Evolutionary conservation across 352 stramenopile species (phyloP), one percentile per base, ranked within the genome.

Genomic region (Pythium myriotylum): DNA sequence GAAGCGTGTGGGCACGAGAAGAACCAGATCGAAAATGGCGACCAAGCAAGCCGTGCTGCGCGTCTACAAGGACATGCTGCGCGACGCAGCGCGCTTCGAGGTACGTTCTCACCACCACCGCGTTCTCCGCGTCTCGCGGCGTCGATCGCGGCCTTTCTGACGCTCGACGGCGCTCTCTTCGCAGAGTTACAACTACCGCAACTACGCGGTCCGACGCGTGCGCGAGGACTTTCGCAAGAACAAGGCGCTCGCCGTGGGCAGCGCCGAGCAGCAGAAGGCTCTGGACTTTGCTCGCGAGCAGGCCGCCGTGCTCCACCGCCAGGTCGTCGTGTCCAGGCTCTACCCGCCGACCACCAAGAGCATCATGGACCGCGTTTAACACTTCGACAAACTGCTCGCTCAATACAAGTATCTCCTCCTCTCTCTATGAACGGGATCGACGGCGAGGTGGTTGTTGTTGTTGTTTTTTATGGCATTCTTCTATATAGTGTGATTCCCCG

Each of bases 151-250:
- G 24, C 19, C n/a, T 45, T 17, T 14, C 39, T 68, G 14, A 61
- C 42, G 22, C 48, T 45, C 4, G 59, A 2, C 60, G 27, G 0
- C 4, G 3, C 29, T 58, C 12, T 29, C 67, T 56, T 35, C 45
- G 27, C 43, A 92, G 83, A 79, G 70, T 53, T 90, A 92, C 72
- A 92, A 88, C 73, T 90, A 80, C 73, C 79, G 83, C 50, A 72
- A 70, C 54, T 92, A 92, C 66, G 75, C 79, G 26, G 54, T 72
- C 37, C 79, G 80, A 37, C 83, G 83, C 59, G 67, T 92, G 51
- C 83, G 82, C 57, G 77, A 88, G 45, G 80, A 89, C n/a, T 92
- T 92, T 59, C 83, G 66, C 65, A 84, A 83, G 72, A 79, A 89
- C 63, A 82, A 78, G 61, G 43, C 55, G 13, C 68, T 92, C 3